phyloP scores from a whole-genome alignment of 2,329 filamentous ascomycete species.

The Chaetomiaceae sp. region DNA sequence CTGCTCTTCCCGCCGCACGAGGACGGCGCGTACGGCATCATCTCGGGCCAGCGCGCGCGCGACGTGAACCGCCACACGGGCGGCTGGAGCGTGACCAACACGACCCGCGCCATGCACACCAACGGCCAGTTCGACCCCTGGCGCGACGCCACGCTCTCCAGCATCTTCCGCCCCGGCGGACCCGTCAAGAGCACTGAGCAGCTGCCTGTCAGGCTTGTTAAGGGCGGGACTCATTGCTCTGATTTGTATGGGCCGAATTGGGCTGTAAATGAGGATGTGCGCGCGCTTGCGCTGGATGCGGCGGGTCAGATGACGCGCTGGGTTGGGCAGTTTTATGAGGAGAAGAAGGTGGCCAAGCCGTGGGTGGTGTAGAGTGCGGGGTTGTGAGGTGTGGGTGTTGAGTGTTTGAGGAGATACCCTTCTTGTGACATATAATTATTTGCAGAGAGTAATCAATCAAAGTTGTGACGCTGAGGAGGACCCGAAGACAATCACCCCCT shows the following conservation, averaged over 20 bases:
- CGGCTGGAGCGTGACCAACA: conserved; percentile 39
- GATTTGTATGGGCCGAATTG: conserved; percentile 43
- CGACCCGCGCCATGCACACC: conserved; percentile 36
- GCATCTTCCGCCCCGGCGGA: conserved; percentile 36
- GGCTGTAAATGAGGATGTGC: conserved; percentile 43
- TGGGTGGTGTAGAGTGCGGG: conserved; percentile 13
- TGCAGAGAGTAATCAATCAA: too few relatives aligned
- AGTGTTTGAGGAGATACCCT: neutral
- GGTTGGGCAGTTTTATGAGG: conserved; percentile 47
- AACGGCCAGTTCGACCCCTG: conserved; percentile 41
- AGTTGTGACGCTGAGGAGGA: too few relatives aligned
- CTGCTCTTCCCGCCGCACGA: conserved; percentile 38
- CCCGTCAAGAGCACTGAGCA: conserved; percentile 32
- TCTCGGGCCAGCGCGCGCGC: conserved; percentile 29
- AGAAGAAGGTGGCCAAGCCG: conserved; percentile 21
- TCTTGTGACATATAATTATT: too few relatives aligned
- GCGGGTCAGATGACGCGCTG: conserved; percentile 48
- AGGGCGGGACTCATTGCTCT: conserved; percentile 37
- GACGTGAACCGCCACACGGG: conserved; percentile 36
- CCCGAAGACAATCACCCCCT: too few relatives aligned
- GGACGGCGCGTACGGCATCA: conserved; percentile 30
- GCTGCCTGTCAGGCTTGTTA: conserved; percentile 32
- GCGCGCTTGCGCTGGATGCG: conserved; percentile 46
- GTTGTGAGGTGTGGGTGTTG: neutral
- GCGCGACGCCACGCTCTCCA: conserved; percentile 36